phyloP scores from a whole-genome alignment of 768 basidiomycete species.

The Trichaptum fuscoviolaceum region DNA sequence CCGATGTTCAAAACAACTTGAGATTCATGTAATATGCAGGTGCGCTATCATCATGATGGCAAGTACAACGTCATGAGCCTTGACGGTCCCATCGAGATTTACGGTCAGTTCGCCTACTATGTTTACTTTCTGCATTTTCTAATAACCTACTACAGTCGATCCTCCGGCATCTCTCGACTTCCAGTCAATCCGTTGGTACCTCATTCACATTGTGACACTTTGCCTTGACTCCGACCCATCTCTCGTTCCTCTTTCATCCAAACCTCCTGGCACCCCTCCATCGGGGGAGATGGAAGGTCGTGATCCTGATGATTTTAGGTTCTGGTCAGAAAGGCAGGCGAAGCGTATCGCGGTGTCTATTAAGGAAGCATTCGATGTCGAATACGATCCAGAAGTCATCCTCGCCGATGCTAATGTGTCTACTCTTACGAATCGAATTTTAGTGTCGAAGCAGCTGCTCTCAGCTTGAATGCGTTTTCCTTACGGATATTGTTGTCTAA shows the following conservation, averaged over 20 bases:
- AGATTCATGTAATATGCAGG: conserved; percentile 29
- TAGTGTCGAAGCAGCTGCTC: conserved; percentile 66
- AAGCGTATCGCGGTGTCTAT: conserved; percentile 79
- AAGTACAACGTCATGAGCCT: conserved; percentile 93
- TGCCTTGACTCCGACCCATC: conserved; percentile 85
- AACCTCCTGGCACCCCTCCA: conserved; percentile 24
- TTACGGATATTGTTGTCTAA: not conserved
- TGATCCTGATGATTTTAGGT: conserved; percentile 89
- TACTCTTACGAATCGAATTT: conserved; percentile 77
- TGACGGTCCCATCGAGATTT: conserved; percentile 84
- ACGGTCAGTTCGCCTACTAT: conserved; percentile 47
- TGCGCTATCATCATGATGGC: conserved; percentile 93
- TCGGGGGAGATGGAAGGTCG: conserved; percentile 35
- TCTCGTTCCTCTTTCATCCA: conserved; percentile 69
- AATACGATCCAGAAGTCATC: conserved; percentile 85
- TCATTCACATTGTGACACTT: conserved; percentile 75
- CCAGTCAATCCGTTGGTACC: conserved; percentile 53
- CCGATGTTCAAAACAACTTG: not conserved
- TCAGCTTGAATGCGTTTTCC: not conserved
- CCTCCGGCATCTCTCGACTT: conserved; percentile 62
- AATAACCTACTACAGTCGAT: conserved; percentile 47
- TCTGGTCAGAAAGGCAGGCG: conserved; percentile 90
- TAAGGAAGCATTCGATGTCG: conserved; percentile 79
- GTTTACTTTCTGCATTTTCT: not conserved
- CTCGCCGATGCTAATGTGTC: conserved; percentile 91